phyloP scores from a whole-genome alignment of 208 protist genomes.

The Wallacemonas sp. region DNA sequence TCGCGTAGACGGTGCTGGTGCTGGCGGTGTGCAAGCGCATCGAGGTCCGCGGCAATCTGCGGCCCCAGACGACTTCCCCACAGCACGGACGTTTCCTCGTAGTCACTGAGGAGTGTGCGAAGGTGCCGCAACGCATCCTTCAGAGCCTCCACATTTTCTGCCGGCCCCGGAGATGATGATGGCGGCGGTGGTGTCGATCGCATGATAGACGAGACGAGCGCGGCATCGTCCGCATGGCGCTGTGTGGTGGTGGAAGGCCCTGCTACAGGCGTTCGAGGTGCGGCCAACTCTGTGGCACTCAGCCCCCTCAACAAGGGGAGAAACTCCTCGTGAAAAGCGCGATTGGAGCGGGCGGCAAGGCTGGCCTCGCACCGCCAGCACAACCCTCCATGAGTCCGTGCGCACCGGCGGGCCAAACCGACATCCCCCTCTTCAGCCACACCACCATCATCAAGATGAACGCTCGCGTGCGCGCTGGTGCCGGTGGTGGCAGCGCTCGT shows the following conservation, averaged over 20 bases:
- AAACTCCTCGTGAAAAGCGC: not conserved
- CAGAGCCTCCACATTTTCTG: too few species aligned
- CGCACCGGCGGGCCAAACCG: too few species aligned
- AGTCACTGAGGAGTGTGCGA: not conserved
- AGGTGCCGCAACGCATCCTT: not conserved
- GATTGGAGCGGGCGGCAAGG: not conserved
- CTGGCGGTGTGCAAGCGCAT: not conserved
- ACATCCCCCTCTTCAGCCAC: too few species aligned
- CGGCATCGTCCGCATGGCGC: too few species aligned
- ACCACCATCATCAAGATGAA: too few species aligned
- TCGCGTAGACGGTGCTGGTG: not conserved
- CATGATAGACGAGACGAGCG: too few species aligned
- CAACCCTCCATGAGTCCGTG: too few species aligned
- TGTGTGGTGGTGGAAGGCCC: not conserved
- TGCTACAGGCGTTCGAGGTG: too few species aligned
- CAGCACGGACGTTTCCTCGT: not conserved
- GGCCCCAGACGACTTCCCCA: not conserved
- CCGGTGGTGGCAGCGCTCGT: too few species aligned
- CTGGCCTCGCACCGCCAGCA: constrained; percentile 4
- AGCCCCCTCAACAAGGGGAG: not conserved
- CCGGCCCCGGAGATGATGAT: too few species aligned
- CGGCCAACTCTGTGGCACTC: not conserved
- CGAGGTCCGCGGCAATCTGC: not conserved
- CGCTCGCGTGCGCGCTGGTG: too few species aligned
- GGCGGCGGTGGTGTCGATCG: too few species aligned